Evolutionary conservation across 2,329 filamentous ascomycete genomes (phyloP).

Genomic region (Aspergillus nomiae): DNA sequence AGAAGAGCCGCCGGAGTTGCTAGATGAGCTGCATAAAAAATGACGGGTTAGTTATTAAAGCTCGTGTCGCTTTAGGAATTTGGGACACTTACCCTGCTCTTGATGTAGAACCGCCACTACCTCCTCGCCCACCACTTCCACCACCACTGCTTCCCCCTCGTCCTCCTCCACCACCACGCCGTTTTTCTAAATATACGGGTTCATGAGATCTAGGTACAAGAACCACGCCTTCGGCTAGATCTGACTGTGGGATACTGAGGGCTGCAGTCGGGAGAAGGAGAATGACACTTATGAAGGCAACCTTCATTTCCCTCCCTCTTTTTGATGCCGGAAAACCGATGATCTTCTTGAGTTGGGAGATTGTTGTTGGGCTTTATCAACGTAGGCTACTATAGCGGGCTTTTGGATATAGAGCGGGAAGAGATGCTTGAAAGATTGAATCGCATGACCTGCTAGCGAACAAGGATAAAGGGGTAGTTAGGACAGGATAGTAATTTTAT

Average conservation of each 20-base stretch:
- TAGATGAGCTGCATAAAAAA: slow-evolving; percentile 19
- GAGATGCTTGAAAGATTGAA: background rate
- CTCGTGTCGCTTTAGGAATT: background rate
- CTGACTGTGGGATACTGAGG: slow-evolving; percentile 27
- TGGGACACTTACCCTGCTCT: slow-evolving; percentile 21
- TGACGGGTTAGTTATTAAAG: background rate
- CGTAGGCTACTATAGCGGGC: background rate
- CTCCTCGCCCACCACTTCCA: slow-evolving; percentile 30
- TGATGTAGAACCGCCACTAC: slow-evolving; percentile 21
- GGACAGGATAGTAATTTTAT: background rate
- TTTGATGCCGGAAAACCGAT: background rate
- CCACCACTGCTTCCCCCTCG: slow-evolving; percentile 29
- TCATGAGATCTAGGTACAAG: slow-evolving; percentile 15
- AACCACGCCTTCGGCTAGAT: slow-evolving; percentile 24
- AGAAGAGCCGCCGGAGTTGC: slow-evolving; percentile 35
- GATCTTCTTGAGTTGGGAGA: background rate
- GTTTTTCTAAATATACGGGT: slow-evolving; percentile 45
- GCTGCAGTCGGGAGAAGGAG: slow-evolving; percentile 33
- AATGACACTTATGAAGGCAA: slow-evolving; percentile 27
- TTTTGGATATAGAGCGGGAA: background rate
- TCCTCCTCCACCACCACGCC: slow-evolving; percentile 53
- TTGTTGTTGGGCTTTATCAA: background rate
- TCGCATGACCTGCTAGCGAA: background rate
- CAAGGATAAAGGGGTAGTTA: background rate
- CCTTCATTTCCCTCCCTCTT: slow-evolving; percentile 29